Conservation (phyloP, 1,139 yeast species). For the Pichia sp. region DNA sequence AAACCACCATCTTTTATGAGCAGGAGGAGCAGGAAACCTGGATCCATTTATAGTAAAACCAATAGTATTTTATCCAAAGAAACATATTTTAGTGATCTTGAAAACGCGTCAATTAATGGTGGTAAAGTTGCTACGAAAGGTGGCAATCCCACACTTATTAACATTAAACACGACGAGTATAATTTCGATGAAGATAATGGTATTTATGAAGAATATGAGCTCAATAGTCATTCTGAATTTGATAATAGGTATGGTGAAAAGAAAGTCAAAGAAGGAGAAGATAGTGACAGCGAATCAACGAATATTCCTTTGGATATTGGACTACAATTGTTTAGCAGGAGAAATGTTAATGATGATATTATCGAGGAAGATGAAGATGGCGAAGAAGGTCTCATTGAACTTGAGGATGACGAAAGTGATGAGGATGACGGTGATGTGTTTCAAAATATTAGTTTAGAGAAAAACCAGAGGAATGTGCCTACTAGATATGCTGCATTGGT, state of each 20-base stretch:
- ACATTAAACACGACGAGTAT: conserved; percentile 46
- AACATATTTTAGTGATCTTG: conserved; percentile 48
- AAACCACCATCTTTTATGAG: conserved; percentile 4
- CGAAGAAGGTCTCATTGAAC: conserved; percentile 5
- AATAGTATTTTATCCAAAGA: conserved; percentile 46
- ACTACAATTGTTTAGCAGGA: conserved; percentile 14
- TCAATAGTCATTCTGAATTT: neutral
- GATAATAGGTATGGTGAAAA: neutral
- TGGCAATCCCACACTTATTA: conserved; percentile 52
- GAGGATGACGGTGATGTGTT: conserved; percentile 7
- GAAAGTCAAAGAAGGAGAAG: neutral
- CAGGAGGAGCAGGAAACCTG: conserved; percentile 12
- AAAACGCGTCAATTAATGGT: conserved; percentile 50
- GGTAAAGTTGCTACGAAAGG: conserved; percentile 59
- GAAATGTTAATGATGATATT: conserved; percentile 21
- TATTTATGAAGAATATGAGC: neutral
- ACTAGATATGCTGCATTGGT: conserved; percentile 14
- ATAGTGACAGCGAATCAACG: neutral
- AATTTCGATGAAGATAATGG: conserved; percentile 35
- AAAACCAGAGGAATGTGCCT: conserved; percentile 6
- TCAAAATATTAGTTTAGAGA: conserved; percentile 1
- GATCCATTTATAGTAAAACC: conserved; percentile 30
- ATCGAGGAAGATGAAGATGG: conserved; percentile 25
- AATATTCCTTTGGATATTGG: conserved; percentile 5
- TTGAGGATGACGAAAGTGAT: conserved; percentile 3